Conservation (phyloP, 176 grass and related monocot species). For the Hyparrhenia diplandra region DNA sequence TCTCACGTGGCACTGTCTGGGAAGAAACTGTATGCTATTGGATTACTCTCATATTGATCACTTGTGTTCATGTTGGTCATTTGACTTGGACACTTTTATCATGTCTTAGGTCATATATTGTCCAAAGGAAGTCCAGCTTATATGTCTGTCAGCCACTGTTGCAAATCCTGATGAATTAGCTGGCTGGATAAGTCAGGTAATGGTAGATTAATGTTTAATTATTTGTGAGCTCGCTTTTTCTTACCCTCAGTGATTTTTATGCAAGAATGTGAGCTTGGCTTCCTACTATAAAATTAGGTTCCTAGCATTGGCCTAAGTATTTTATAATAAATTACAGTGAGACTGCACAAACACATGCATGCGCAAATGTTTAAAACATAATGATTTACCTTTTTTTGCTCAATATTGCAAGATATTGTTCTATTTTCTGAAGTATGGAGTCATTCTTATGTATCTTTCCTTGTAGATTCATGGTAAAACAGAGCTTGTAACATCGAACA, state of each 20-base stretch:
- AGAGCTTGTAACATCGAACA: constrained; percentile 89
- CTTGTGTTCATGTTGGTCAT: constrained; percentile 19
- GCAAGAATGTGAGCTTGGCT: constrained; percentile 3
- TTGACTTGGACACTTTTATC: constrained; percentile 19
- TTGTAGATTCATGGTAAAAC: constrained; percentile 91
- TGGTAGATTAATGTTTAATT: constrained; percentile 7
- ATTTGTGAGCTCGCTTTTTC: constrained; percentile 5
- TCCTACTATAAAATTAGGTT: neutral
- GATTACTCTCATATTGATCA: constrained; percentile 12
- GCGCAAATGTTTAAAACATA: constrained; percentile 6
- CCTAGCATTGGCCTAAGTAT: neutral
- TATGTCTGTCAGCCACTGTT: constrained; percentile 95
- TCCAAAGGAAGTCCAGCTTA: constrained; percentile 96
- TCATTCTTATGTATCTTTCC: constrained; percentile 22
- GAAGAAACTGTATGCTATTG: constrained; percentile 90
- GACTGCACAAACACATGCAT: neutral
- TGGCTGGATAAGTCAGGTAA: constrained; percentile 97
- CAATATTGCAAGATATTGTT: neutral
- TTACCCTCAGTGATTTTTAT: constrained; percentile 18
- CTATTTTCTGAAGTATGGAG: constrained; percentile 18
- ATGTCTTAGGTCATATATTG: constrained; percentile 95
- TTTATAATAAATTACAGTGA: neutral
- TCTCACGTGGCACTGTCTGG: constrained; percentile 98
- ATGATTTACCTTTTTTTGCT: constrained; percentile 18
- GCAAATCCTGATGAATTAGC: constrained; percentile 98